Percentiles rank a stretch among this genome's conserved stretches.
Conservation (phyloP, 2,329 filamentous ascomycete species). For the Exophiala sp. region DNA sequence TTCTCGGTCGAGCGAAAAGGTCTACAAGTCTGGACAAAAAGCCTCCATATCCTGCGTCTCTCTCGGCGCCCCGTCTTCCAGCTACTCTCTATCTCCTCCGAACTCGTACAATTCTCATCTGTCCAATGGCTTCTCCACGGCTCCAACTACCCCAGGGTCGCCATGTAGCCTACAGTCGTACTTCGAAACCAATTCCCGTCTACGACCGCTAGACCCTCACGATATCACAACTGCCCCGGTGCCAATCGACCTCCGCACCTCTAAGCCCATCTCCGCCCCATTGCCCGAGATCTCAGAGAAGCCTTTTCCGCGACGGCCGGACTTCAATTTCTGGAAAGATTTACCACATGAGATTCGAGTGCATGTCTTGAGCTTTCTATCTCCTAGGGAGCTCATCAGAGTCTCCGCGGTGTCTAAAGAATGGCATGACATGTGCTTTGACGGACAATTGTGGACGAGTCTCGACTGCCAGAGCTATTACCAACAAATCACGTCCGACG, state of each 20-base stretch:
- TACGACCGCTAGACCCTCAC: constrained; percentile 43
- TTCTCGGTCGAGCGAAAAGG: constrained; percentile 55
- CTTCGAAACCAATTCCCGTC: constrained; percentile 50
- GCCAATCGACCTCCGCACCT: constrained; percentile 56
- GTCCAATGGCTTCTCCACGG: constrained; percentile 52
- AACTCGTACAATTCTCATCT: constrained; percentile 47
- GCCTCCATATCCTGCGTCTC: constrained; percentile 62
- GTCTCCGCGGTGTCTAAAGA: constrained; percentile 69
- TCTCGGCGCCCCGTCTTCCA: constrained; percentile 49
- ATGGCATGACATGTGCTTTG: constrained; percentile 80
- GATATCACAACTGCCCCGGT: constrained; percentile 47
- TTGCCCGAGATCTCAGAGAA: constrained; percentile 30
- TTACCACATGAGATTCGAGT: constrained; percentile 80
- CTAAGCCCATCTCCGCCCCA: constrained; percentile 20
- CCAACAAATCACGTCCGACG: constrained; percentile 73
- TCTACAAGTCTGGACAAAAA: constrained; percentile 56
- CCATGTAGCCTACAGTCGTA: constrained; percentile 44
- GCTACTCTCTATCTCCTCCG: constrained; percentile 50
- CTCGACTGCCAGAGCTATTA: constrained; percentile 86
- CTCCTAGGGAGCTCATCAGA: constrained; percentile 73
- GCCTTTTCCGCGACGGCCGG: constrained; percentile 35
- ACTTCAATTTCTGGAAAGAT: constrained; percentile 67
- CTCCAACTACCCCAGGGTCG: constrained; percentile 48
- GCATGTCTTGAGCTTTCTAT: constrained; percentile 67
- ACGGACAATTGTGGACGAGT: constrained; percentile 86